phyloP scores from a whole-genome alignment of 2,329 filamentous ascomycete species.

The Xenosphaeropsis pyriputrescens region DNA sequence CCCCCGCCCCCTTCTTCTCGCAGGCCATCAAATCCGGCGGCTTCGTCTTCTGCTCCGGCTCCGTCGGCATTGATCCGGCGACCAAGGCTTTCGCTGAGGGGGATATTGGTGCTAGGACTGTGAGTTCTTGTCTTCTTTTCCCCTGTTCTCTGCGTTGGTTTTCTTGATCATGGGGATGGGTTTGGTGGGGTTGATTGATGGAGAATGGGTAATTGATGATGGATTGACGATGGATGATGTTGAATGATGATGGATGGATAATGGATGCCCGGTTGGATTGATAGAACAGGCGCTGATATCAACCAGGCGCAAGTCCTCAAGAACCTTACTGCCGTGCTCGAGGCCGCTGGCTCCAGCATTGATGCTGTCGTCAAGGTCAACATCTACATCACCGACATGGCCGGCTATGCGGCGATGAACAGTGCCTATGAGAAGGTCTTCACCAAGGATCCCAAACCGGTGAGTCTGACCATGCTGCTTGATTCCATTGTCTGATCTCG shows the following conservation, averaged over 20 bases:
- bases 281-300: too few relatives aligned
- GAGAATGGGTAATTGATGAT: too few relatives aligned
- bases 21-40: constrained; percentile 48
- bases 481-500: background rate
- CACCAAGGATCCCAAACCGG: constrained; percentile 27
- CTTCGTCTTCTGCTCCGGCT: constrained; percentile 58
- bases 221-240: too few relatives aligned
- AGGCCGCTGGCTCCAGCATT: constrained; percentile 41
- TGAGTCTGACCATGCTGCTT: constrained; percentile 14
- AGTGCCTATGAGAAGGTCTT: constrained; percentile 37
- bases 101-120: constrained; percentile 36
- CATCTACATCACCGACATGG: constrained; percentile 50
- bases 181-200: too few relatives aligned
- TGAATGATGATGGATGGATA: constrained; percentile 2
- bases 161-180: background rate
- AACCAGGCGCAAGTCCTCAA: constrained; percentile 35
- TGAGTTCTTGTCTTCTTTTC: constrained; percentile 16
- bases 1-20: constrained; percentile 39
- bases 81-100: constrained; percentile 40
- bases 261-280: too few relatives aligned
- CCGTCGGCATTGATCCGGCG: constrained; percentile 39
- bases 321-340: constrained; percentile 43
- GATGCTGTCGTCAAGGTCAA: constrained; percentile 53
- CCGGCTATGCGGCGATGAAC: constrained; percentile 45
- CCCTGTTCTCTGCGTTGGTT: constrained; percentile 1